Conservation (phyloP, 306 rosid genomes). For the Gastrolobium bilobum region DNA sequence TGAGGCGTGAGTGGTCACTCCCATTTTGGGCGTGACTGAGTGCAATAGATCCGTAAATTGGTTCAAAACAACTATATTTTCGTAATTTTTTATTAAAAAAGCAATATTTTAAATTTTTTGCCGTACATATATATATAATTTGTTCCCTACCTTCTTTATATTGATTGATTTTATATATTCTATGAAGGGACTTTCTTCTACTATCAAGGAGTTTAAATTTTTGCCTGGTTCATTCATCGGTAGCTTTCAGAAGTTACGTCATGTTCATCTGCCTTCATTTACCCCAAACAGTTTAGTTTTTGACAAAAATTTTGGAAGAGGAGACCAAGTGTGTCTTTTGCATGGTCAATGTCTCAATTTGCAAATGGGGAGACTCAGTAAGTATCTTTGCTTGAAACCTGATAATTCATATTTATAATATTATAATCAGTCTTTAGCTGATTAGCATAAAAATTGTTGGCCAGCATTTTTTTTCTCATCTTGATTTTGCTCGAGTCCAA, state of each 20-base stretch:
- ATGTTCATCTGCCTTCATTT: constrained; percentile 48
- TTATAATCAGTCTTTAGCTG: neutral
- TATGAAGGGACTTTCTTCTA: constrained; percentile 60
- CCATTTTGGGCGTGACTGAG: too few relatives aligned
- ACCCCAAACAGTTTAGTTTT: constrained; percentile 44
- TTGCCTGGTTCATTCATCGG: constrained; percentile 48
- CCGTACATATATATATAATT: neutral
- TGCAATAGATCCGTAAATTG: too few relatives aligned
- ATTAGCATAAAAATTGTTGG: neutral
- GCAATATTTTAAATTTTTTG: too few relatives aligned
- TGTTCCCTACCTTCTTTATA: neutral
- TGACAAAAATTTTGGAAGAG: constrained; percentile 49
- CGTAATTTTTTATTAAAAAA: too few relatives aligned
- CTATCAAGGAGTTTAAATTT: constrained; percentile 52
- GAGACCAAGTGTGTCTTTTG: constrained; percentile 34
- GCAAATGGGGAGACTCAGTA: constrained; percentile 59
- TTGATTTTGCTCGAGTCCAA: constrained; percentile 28
- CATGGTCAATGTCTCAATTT: constrained; percentile 45
- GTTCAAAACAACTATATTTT: too few relatives aligned
- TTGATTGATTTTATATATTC: constrained; percentile 43
- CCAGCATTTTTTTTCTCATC: neutral
- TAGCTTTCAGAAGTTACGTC: constrained; percentile 48
- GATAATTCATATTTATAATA: constrained; percentile 12
- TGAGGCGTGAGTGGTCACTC: too few relatives aligned
- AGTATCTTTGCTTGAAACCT: constrained; percentile 51